Evolutionary conservation across 352 stramenopile genomes (phyloP).

Genomic region (Saprolegnia diclina): DNA sequence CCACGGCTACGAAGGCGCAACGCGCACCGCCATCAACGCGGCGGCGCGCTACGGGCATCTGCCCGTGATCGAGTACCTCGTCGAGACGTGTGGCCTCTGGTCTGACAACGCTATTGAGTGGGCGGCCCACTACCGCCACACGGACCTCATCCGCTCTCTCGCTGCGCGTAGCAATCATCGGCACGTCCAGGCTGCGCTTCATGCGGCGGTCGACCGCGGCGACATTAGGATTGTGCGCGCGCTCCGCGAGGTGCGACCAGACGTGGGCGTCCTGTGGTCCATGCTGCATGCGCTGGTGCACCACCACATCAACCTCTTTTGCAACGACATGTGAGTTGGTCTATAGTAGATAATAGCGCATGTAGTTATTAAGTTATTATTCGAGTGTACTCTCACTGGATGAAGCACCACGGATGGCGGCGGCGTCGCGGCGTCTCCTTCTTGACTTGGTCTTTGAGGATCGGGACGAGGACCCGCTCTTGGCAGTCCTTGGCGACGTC

Average conservation of each 20-base stretch:
- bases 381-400: not conserved
- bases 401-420: not conserved
- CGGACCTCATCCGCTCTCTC: not conserved
- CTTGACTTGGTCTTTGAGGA: conserved; percentile 3
- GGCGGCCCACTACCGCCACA: not conserved
- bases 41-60: not conserved
- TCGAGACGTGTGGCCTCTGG: not conserved
- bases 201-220: not conserved
- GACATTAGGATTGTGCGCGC: too few relatives aligned
- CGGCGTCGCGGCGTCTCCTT: not conserved
- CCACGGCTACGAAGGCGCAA: not conserved
- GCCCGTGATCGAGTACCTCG: not conserved
- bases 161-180: not conserved
- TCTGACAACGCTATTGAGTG: not conserved
- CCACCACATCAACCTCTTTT: not conserved
- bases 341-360: too few relatives aligned
- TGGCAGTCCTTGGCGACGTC: conserved; percentile 11
- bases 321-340: not conserved
- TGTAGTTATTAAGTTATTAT: not conserved
- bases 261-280: not conserved
- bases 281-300: not conserved
- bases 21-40: not conserved
- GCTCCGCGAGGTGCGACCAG: too few relatives aligned
- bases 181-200: not conserved
- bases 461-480: not conserved